These are phyloP conservation scores for Thamnidium elegans DNA, from an alignment of 192 early-diverging fungal genomes.

Conservation along the genomic window DNA sequence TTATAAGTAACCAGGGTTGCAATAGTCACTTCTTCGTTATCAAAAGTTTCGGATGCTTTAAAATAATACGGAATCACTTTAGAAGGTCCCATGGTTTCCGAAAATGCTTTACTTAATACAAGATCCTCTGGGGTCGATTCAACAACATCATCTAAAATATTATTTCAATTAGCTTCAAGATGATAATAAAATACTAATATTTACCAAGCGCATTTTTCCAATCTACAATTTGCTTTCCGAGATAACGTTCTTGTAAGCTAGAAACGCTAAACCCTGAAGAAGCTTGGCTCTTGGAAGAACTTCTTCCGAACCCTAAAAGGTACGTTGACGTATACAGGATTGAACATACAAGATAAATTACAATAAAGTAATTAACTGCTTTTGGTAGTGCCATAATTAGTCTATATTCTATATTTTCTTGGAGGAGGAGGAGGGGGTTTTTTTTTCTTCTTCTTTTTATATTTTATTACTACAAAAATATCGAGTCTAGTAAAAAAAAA, in stretches of 20 bases:
- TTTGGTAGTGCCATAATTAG: slow-evolving; percentile 9
- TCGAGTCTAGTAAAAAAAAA: too few species aligned
- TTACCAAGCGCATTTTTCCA: slow-evolving; percentile 7
- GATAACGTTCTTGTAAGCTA: slow-evolving; percentile 1
- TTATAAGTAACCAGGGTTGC: slow-evolving; percentile 51
- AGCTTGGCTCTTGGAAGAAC: not conserved
- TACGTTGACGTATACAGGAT: slow-evolving; percentile 31
- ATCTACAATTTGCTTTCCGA: not conserved
- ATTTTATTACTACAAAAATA: too few species aligned
- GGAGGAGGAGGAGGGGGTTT: too few species aligned
- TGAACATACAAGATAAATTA: slow-evolving; percentile 28
- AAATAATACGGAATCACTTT: slow-evolving; percentile 55
- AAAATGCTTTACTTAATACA: slow-evolving; percentile 51
- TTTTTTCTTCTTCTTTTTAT: not conserved
- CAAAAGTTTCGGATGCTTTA: slow-evolving; percentile 35
- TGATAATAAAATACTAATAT: not conserved
- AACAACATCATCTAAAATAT: not conserved
- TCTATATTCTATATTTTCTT: not conserved
- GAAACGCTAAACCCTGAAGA: not conserved
- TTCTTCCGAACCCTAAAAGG: not conserved
- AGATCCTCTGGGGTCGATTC: slow-evolving; percentile 41
- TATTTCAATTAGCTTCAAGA: not conserved
- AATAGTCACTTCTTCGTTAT: slow-evolving; percentile 52
- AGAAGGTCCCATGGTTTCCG: slow-evolving; percentile 50
- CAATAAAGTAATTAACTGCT: slow-evolving; percentile 21